Evolutionary conservation across 1,139 yeast species (phyloP).

Genomic region (Suzukiozyma palmioleophila): DNA sequence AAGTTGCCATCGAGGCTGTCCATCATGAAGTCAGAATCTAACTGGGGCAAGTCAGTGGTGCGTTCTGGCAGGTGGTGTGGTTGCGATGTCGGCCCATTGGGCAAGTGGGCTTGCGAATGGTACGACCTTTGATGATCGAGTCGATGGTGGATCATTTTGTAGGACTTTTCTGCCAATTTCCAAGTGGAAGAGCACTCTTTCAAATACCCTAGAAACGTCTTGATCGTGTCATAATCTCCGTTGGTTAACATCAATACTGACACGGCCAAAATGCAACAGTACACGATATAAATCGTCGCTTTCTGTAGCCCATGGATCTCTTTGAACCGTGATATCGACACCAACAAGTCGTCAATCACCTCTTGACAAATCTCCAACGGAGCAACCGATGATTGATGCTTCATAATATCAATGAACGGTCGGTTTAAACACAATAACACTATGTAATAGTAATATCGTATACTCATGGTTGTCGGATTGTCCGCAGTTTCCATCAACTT

Average conservation of each 20-base stretch:
- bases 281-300: conserved; percentile 41
- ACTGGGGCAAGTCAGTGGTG: neutral
- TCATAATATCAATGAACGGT: conserved; percentile 38
- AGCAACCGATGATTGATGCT: conserved; percentile 14
- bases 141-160: conserved; percentile 30
- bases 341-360: conserved; percentile 36
- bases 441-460: conserved; percentile 53
- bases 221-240: conserved; percentile 12
- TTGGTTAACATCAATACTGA: conserved; percentile 37
- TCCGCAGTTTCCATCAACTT: conserved; percentile 37
- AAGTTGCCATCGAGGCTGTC: conserved; percentile 16
- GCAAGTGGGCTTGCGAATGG: neutral
- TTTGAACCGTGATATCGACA: conserved; percentile 28
- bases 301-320: conserved; percentile 34
- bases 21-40: neutral
- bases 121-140: conserved; percentile 8
- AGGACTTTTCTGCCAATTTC: conserved; percentile 43
- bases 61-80: conserved; percentile 3
- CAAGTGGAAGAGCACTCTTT: conserved; percentile 37
- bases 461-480: conserved; percentile 44
- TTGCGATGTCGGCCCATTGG: neutral
- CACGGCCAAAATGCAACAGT: conserved; percentile 39
- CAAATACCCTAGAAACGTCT: conserved; percentile 29
- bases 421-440: conserved; percentile 50
- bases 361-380: conserved; percentile 29